Base-by-base conservation (phyloP, 306 rosid species). In the Medicago lupulina region DNA sequence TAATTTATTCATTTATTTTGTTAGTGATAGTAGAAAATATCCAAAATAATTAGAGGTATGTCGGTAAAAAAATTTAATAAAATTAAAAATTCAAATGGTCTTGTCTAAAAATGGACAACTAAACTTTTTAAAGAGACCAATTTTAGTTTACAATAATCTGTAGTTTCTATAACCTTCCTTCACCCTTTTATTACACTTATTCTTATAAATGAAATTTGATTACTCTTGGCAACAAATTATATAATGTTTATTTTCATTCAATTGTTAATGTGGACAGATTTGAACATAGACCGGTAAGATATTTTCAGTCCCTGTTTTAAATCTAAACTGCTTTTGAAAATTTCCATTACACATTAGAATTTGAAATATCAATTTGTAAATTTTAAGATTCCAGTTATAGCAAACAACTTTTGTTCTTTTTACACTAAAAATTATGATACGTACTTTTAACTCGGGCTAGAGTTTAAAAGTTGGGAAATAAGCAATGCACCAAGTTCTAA, bases 381-480 rank as follows among this genome's bases (percentile, higher is more conserved):
- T 7, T 28, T 44, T 39, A 28, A 41, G 50, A 44, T 40, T 25
- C 53, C 49, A 63, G 38, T 71, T 41, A 50, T 67, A 76, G 39
- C 66, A 36, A 31, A 61, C 81, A 53, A 19, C 15, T 39, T 43
- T 31, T 31, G 63, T n/a, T 62, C 2, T 11, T 19, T 41, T 28
- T 28, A 28, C 44, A 34, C 8, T 14, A 57, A 4, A 59, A 51
- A 41, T 2, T 25, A 36, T 1, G 76, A 74, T 74, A 9, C 80
- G 40, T 78, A 9, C 80, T 40, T 78, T 83, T 78, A 53, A 74
- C 12, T 17, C 41, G 66, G 67, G 60, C 31, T 6, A 39, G 23
- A 71, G 38, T 75, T 81, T 36, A 50, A 34, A 73, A 76, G 51
- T 50, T 47, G 17, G 53, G 77, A 66, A 79, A 59, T 62, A 65